Evolutionary conservation across 2,329 filamentous ascomycete species (phyloP).

Genomic region (Madurella mycetomatis): DNA sequence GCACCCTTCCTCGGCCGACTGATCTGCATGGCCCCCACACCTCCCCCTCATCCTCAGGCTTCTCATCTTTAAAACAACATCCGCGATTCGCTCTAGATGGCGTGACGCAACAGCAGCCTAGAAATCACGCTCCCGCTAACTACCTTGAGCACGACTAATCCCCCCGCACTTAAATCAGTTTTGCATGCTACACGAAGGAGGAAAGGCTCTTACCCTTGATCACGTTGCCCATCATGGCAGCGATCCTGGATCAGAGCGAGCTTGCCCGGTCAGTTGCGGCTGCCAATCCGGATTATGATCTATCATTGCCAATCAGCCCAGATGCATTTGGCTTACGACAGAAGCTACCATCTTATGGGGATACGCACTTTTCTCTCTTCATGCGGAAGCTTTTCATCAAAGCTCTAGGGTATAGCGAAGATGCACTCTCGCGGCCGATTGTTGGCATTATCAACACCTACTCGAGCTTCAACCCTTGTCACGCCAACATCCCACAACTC

Average conservation of each 20-base stretch:
- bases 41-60: background rate
- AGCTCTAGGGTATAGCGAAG: constrained; percentile 67
- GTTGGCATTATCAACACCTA: constrained; percentile 72
- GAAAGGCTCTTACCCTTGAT: too few species aligned
- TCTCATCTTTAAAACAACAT: background rate
- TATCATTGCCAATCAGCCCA: constrained; percentile 19
- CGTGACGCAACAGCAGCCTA: constrained; percentile 9
- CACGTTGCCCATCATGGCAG: background rate
- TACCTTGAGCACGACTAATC: background rate
- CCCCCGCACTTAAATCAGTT: too few species aligned
- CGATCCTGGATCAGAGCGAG: background rate
- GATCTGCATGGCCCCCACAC: background rate
- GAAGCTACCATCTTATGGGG: constrained; percentile 64
- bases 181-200: too few species aligned
- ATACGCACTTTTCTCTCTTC: constrained; percentile 71
- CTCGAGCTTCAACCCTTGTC: constrained; percentile 70
- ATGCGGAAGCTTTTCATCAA: constrained; percentile 75
- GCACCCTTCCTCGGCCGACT: too few species aligned
- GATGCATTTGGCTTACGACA: constrained; percentile 50
- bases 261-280: too few species aligned
- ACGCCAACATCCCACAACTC: constrained; percentile 66
- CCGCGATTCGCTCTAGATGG: constrained; percentile 2
- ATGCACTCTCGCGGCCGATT: constrained; percentile 64
- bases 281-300: constrained; percentile 21
- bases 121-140: constrained; percentile 1